phyloP scores from a whole-genome alignment of 257 asterid genomes.

The Fraxinus excelsior region DNA sequence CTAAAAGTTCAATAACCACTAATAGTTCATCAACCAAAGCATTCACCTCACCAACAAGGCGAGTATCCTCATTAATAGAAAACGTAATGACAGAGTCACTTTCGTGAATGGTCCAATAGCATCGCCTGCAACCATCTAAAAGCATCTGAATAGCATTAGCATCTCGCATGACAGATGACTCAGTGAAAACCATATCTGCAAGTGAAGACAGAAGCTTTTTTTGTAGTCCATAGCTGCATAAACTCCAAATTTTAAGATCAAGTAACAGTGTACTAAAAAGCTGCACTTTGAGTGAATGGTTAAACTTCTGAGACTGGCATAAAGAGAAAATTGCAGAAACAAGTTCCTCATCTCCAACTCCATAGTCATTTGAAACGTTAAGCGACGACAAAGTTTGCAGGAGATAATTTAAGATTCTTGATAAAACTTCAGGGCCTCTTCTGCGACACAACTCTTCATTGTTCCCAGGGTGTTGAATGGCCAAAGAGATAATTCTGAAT shows the following conservation, averaged over 20 bases:
- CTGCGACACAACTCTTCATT: conserved; percentile 85
- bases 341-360: conserved; percentile 83
- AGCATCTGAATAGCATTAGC: conserved; percentile 98
- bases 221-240: conserved; percentile 97
- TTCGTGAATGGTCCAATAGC: conserved; percentile 92
- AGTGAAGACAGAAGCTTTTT: conserved; percentile 94
- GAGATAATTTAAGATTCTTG: conserved; percentile 84
- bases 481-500: conserved; percentile 86
- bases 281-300: conserved; percentile 84
- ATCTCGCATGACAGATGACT: conserved; percentile 92
- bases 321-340: conserved; percentile 85
- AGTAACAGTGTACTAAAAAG: conserved; percentile 88
- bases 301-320: conserved; percentile 87
- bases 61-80: conserved; percentile 54
- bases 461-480: conserved; percentile 85
- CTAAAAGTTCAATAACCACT: conserved; percentile 87
- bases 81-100: conserved; percentile 77
- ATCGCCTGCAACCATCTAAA: conserved; percentile 94
- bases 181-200: conserved; percentile 97
- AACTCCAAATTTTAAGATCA: conserved; percentile 93
- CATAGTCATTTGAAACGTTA: conserved; percentile 60
- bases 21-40: conserved; percentile 98
- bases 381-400: conserved; percentile 77
- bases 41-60: conserved; percentile 90
- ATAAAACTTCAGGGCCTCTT: conserved; percentile 95